Conservation (phyloP, 1,284 basidiomycete genomes). For the Tausonia pullulans region DNA sequence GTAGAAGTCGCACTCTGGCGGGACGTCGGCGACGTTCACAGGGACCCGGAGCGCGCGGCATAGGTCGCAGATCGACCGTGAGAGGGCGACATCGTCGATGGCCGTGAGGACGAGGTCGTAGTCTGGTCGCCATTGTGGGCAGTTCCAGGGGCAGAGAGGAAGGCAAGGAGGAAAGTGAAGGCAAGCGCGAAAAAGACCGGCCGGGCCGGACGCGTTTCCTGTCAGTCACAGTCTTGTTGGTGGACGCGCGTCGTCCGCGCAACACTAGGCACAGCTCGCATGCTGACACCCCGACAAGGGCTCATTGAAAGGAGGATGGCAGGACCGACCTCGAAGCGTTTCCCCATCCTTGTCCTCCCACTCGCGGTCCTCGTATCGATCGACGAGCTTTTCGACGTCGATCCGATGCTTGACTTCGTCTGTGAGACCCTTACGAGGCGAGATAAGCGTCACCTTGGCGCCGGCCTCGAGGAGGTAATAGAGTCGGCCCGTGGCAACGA, state of each 20-base stretch:
- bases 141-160: too few species aligned
- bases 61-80: conserved; percentile 54
- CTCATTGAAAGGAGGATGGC: conserved; percentile 4
- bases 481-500: conserved; percentile 43
- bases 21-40: conserved; percentile 94
- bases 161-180: too few species aligned
- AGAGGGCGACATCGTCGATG: conserved; percentile 65
- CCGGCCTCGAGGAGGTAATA: conserved; percentile 37
- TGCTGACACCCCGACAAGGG: neutral
- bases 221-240: too few species aligned
- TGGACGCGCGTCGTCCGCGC: neutral
- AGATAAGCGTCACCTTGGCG: conserved; percentile 36
- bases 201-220: too few species aligned
- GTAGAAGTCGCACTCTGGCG: conserved; percentile 92
- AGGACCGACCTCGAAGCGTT: neutral
- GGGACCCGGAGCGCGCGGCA: conserved; percentile 63
- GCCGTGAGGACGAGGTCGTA: conserved; percentile 91
- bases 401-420: conserved; percentile 37
- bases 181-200: too few species aligned
- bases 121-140: conserved; percentile 23
- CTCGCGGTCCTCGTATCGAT: conserved; percentile 22
- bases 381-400: conserved; percentile 34
- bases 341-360: conserved; percentile 36
- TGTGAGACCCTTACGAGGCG: conserved; percentile 37
- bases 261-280: neutral